These are phyloP conservation scores for Oryza nivara DNA, from an alignment of 176 grass and related monocot genomes.

Conservation along the genomic window DNA sequence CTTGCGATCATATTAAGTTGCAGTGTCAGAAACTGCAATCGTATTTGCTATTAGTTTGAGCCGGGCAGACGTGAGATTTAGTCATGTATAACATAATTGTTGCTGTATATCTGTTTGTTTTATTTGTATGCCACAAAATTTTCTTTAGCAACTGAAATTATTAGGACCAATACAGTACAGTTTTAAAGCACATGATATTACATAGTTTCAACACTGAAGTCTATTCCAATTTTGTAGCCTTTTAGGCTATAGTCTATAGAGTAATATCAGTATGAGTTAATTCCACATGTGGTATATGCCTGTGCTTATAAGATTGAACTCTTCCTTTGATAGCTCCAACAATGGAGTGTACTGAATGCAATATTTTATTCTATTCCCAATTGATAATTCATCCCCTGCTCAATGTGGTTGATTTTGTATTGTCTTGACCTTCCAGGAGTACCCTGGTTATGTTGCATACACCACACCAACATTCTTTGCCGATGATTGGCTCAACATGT, in stretches of 20 bases:
- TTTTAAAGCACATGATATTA: background rate
- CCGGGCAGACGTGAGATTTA: background rate
- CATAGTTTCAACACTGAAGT: constrained; percentile 15
- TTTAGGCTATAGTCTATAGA: background rate
- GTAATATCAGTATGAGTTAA: background rate
- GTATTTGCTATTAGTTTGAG: constrained; percentile 3
- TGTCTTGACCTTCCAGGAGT: constrained; percentile 66
- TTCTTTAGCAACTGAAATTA: background rate
- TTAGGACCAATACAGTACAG: background rate
- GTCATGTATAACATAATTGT: background rate
- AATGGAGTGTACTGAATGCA: constrained; percentile 1
- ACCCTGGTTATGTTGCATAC: constrained; percentile 87
- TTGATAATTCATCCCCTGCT: constrained; percentile 18
- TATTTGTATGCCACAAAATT: background rate
- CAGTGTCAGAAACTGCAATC: background rate
- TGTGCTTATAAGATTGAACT: constrained; percentile 29
- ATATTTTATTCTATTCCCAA: constrained; percentile 12
- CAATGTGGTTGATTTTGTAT: constrained; percentile 30
- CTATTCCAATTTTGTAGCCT: background rate
- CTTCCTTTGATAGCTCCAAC: constrained; percentile 13
- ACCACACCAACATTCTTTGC: constrained; percentile 72
- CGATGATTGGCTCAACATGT: constrained; percentile 96
- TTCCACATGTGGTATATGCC: background rate
- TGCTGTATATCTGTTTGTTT: background rate
- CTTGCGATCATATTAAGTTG: background rate